Percentiles rank a stretch among this genome's conserved stretches.
These are phyloP conservation scores for Camellia sinensis DNA, from an alignment of 148 eudicot genomes.

Conservation along the genomic window DNA sequence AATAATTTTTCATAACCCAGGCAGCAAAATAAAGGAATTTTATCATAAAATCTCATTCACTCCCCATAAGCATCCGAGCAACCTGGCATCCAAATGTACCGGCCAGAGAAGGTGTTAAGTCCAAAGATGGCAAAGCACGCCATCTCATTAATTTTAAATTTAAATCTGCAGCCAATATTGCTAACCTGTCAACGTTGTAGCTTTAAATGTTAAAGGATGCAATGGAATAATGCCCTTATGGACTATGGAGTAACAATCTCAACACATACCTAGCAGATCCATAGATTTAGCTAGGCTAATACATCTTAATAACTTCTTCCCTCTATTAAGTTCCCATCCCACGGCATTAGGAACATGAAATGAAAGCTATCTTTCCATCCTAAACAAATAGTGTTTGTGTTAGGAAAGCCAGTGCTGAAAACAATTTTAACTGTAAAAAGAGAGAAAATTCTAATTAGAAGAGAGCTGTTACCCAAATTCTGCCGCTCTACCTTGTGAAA, in stretches of 20 bases:
- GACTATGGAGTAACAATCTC: neutral
- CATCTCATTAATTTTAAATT: constrained; percentile 94
- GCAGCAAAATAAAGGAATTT: neutral
- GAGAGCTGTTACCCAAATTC: constrained; percentile 29
- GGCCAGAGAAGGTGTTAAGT: constrained; percentile 66
- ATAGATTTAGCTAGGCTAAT: constrained; percentile 77
- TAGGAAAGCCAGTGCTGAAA: constrained; percentile 9
- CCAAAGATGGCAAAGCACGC: constrained; percentile 86
- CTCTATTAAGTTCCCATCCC: constrained; percentile 86
- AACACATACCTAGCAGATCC: constrained; percentile 79
- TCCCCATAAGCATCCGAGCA: constrained; percentile 93
- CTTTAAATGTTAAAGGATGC: neutral
- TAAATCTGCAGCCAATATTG: constrained; percentile 85
- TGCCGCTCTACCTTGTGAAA: constrained; percentile 69
- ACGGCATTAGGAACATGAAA: constrained; percentile 56
- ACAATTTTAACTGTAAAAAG: neutral
- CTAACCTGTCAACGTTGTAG: constrained; percentile 50
- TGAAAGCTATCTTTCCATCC: constrained; percentile 53
- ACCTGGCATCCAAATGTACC: constrained; percentile 99
- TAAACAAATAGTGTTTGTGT: constrained; percentile 21
- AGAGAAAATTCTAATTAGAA: constrained; percentile 3
- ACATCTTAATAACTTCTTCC: constrained; percentile 47
- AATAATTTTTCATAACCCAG: neutral
- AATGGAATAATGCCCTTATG: neutral
- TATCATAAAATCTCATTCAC: constrained; percentile 18